Conservation (phyloP, 192 early-diverging fungal genomes). For the Coemansia sp. region DNA sequence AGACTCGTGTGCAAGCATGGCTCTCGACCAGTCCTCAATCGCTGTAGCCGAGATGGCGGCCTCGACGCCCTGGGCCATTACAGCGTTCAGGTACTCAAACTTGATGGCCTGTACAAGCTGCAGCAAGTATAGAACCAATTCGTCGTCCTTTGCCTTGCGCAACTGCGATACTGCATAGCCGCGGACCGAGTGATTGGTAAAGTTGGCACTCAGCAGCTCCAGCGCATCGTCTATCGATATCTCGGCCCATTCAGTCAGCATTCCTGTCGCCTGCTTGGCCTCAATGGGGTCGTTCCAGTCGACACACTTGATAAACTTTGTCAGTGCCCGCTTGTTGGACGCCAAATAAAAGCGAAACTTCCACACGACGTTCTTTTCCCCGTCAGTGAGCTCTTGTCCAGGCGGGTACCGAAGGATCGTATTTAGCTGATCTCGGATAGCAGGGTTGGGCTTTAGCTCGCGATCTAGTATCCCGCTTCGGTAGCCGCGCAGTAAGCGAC, state of each 20-base stretch:
- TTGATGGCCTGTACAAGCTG: conserved; percentile 98
- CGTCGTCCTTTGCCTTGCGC: conserved; percentile 92
- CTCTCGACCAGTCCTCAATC: conserved; percentile 27
- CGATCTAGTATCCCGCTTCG: conserved; percentile 88
- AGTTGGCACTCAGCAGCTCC: conserved; percentile 89
- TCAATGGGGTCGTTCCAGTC: conserved; percentile 94
- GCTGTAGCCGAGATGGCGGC: conserved; percentile 12
- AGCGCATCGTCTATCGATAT: conserved; percentile 96
- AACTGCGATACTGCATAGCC: conserved; percentile 89
- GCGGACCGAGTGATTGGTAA: conserved; percentile 82
- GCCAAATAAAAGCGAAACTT: conserved; percentile 97
- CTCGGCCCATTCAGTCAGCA: conserved; percentile 87
- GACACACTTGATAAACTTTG: conserved; percentile 98
- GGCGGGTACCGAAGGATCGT: conserved; percentile 92
- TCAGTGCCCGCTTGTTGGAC: conserved; percentile 91
- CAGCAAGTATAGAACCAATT: conserved; percentile 89
- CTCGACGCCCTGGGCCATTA: conserved; percentile 35
- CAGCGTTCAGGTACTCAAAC: conserved; percentile 79
- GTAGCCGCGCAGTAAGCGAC: conserved; percentile 87
- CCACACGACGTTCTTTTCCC: conserved; percentile 97
- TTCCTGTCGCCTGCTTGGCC: conserved; percentile 86
- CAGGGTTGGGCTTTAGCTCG: conserved; percentile 97
- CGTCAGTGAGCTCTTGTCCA: conserved; percentile 77
- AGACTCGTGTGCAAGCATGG: conserved; percentile 60
- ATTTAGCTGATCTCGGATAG: conserved; percentile 95